phyloP scores from a whole-genome alignment of 2,329 filamentous ascomycete species.

The Coniochaeta hoffmannii region DNA sequence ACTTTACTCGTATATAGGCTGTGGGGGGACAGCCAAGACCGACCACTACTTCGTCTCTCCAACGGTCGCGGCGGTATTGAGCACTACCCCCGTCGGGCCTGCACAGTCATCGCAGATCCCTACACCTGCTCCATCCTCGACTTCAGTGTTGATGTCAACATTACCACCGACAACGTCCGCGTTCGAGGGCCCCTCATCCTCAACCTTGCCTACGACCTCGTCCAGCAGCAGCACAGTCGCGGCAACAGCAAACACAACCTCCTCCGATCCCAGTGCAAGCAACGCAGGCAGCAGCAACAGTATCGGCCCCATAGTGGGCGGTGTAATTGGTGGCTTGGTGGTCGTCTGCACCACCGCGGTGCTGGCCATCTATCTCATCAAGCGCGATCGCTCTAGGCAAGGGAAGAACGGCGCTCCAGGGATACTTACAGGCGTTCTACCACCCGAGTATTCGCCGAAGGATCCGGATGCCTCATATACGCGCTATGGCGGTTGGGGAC shows the following conservation, averaged over 20 bases:
- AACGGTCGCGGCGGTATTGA: not conserved
- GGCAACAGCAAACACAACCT: not conserved
- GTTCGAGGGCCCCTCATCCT: not conserved
- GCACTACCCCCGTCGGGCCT: not conserved
- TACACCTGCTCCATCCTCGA: not conserved
- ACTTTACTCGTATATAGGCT: slow-evolving; percentile 28
- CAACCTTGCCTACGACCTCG: not conserved
- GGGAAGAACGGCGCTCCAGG: not conserved
- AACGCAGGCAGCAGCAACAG: slow-evolving; percentile 15
- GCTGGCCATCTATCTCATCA: slow-evolving; percentile 3
- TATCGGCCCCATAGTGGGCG: slow-evolving; percentile 20
- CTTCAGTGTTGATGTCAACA: too few species aligned
- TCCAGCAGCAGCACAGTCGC: not conserved
- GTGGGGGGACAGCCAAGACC: slow-evolving; percentile 12
- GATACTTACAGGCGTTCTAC: not conserved
- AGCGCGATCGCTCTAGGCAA: not conserved
- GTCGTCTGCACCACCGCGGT: slow-evolving; percentile 21
- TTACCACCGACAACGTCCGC: not conserved
- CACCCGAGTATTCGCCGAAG: not conserved
- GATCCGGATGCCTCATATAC: not conserved
- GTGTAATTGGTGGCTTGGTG: slow-evolving; percentile 23
- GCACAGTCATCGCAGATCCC: not conserved
- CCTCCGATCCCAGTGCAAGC: not conserved
- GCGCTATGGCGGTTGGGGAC: not conserved
- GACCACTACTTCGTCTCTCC: not conserved